Base-by-base conservation (phyloP, 2,329 filamentous ascomycete genomes). In the Thermomyces lanuginosus region DNA sequence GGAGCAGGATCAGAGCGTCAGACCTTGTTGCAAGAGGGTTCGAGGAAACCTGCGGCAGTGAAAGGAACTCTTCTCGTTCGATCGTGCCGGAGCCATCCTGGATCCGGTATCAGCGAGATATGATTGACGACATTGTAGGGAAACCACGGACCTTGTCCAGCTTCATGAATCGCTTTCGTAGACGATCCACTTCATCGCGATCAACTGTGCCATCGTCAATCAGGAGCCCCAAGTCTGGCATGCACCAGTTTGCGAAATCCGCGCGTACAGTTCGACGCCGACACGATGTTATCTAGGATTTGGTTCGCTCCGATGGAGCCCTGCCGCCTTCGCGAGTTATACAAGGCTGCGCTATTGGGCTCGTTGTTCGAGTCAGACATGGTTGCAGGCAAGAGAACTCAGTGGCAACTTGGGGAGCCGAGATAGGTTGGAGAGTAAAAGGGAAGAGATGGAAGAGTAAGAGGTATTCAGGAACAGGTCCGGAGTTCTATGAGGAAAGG, bases 81-180 rank as follows among this genome's bases (percentile, higher is more conserved):
- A 98, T 92, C 24, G 89, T 95, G 42, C 89, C 89, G 8, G 84
- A 93, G 61, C 91, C 91, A 55, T 98, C 86, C 86, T 93, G 40
- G 30, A 14, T 11, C 11, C 15, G 22, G 36, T 14, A 22, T 35
- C 25, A 36, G 27, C n/a, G 9, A 14, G 16, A 8, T 16, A 3
- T 10, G 6, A 8, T 17, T 25, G 21, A 18, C 6, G 11, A 18
- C 5, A n/a, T 16, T 6, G 17, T 8, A 15, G 14, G n/a, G 22
- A 16, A 24, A 20, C 16, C 16, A 17, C 30, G 16, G 26, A 89
- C 86, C 71, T 93, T 95, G 59, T 98, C 89, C 34, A 98, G 65
- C 61, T 98, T 98, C 86, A 95, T 95, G 51, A 98, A 98, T 36
- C 86, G 72, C 64, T 98, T 98, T 48, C 83, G 72, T 51, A 98